These are phyloP conservation scores for Pichia sp. DNA, from an alignment of 1,139 yeast genomes.

Conservation along the genomic window DNA sequence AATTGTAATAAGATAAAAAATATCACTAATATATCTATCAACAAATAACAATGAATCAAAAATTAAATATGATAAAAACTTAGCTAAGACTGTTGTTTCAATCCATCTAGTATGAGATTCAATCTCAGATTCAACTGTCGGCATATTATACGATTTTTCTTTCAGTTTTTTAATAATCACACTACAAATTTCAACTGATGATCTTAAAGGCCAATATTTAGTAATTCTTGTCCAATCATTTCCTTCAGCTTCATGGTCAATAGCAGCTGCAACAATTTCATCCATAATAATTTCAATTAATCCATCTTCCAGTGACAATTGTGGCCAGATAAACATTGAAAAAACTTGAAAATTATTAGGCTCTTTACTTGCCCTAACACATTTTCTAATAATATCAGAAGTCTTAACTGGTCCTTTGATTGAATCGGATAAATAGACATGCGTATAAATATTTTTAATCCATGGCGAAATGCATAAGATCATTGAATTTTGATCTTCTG, in stretches of 20 bases:
- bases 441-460: conserved; percentile 61
- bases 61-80: conserved; percentile 58
- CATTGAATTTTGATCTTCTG: conserved; percentile 34
- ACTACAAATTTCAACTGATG: conserved; percentile 71
- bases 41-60: conserved; percentile 67
- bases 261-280: conserved; percentile 67
- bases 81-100: conserved; percentile 65
- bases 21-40: conserved; percentile 65
- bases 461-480: conserved; percentile 67
- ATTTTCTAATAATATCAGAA: conserved; percentile 55
- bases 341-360: conserved; percentile 39
- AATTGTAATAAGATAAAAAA: conserved; percentile 61
- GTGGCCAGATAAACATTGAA: conserved; percentile 66
- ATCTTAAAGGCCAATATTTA: conserved; percentile 54
- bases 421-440: conserved; percentile 49
- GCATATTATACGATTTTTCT: conserved; percentile 23
- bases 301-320: conserved; percentile 54
- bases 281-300: conserved; percentile 56
- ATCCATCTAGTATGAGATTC: conserved; percentile 52
- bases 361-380: conserved; percentile 53
- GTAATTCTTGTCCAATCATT: conserved; percentile 60
- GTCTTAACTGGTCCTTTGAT: conserved; percentile 56
- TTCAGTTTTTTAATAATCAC: conserved; percentile 42
- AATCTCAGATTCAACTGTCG: conserved; percentile 21
- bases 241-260: conserved; percentile 70